Evolutionary conservation across 164 flowering plant genomes (phyloP).

Genomic region (Piper betle): DNA sequence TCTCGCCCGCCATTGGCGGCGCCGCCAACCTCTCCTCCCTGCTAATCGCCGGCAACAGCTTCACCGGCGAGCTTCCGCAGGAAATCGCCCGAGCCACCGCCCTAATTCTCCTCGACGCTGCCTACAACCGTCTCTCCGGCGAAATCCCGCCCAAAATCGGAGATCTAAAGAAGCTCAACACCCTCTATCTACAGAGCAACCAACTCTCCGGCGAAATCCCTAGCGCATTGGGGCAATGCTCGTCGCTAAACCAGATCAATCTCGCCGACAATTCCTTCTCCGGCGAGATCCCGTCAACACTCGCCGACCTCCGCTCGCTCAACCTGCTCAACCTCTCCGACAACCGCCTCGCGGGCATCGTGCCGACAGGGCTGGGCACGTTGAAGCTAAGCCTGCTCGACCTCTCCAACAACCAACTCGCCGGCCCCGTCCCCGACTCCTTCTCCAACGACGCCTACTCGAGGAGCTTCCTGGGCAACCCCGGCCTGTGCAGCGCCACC

Average conservation of each 20-base stretch:
- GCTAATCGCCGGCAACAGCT: conserved; percentile 45
- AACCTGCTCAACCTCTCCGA: conserved; percentile 50
- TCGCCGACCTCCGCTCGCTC: conserved; percentile 39
- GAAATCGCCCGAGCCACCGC: conserved; percentile 11
- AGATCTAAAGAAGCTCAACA: conserved; percentile 23
- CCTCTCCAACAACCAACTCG: conserved; percentile 41
- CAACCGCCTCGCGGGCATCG: conserved; percentile 47
- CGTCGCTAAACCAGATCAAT: conserved; percentile 32
- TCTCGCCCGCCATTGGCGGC: conserved; percentile 91
- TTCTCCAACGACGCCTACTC: conserved; percentile 35
- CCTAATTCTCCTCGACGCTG: conserved; percentile 30
- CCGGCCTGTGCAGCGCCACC: conserved; percentile 39
- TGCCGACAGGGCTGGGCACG: conserved; percentile 42
- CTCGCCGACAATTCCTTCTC: conserved; percentile 43
- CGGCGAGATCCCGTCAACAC: conserved; percentile 43
- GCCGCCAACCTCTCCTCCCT: conserved; percentile 47
- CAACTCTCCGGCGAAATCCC: conserved; percentile 48
- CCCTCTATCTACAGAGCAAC: conserved; percentile 34
- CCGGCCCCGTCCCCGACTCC: conserved; percentile 45
- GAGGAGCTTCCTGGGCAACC: conserved; percentile 50
- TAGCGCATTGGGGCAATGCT: conserved; percentile 33
- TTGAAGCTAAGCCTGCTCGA: conserved; percentile 57
- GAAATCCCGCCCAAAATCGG: conserved; percentile 41
- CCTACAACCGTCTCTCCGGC: conserved; percentile 44
- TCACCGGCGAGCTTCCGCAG: conserved; percentile 46